Percentiles rank a stretch among this genome's conserved stretches.
These are phyloP conservation scores for Scorias spongiosa DNA, from an alignment of 2,329 filamentous ascomycete species.

Conservation along the genomic window DNA sequence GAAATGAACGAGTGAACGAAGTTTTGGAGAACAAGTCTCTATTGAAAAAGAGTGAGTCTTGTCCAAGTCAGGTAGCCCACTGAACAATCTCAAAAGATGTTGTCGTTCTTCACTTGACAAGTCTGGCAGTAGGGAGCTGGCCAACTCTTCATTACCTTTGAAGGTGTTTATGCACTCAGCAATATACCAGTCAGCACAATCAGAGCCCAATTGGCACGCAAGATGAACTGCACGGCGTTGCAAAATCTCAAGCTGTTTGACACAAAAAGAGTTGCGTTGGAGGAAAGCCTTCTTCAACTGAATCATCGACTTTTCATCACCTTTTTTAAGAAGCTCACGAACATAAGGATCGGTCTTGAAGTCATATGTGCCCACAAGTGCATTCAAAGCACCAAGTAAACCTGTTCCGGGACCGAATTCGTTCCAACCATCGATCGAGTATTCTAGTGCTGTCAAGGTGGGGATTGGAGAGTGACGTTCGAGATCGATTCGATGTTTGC, in stretches of 20 bases:
- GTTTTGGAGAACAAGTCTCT: background rate
- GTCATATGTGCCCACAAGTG: slow-evolving; percentile 13
- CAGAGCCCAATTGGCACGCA: slow-evolving; percentile 23
- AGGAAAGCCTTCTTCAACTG: slow-evolving; percentile 14
- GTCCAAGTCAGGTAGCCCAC: too few relatives aligned
- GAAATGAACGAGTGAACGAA: slow-evolving; percentile 22
- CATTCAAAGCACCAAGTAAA: too few relatives aligned
- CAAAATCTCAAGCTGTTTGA: slow-evolving; percentile 23
- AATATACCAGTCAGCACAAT: slow-evolving; percentile 25
- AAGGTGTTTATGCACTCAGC: slow-evolving; percentile 21
- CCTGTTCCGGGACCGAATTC: too few relatives aligned
- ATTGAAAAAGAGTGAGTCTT: background rate
- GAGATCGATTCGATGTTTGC: slow-evolving; percentile 52
- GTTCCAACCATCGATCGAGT: too few relatives aligned
- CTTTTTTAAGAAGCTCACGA: slow-evolving; percentile 14
- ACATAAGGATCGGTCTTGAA: slow-evolving; percentile 26
- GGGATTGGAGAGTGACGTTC: too few relatives aligned
- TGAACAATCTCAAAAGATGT: too few relatives aligned
- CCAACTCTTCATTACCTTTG: background rate
- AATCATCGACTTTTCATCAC: background rate
- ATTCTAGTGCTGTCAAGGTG: too few relatives aligned
- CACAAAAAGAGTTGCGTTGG: slow-evolving; percentile 25
- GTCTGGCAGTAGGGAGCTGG: too few relatives aligned
- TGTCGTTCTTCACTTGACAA: too few relatives aligned
- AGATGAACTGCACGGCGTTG: slow-evolving; percentile 19